Evolutionary conservation across 208 protist species (phyloP).

Genomic region (Leishmania lainsoni): DNA sequence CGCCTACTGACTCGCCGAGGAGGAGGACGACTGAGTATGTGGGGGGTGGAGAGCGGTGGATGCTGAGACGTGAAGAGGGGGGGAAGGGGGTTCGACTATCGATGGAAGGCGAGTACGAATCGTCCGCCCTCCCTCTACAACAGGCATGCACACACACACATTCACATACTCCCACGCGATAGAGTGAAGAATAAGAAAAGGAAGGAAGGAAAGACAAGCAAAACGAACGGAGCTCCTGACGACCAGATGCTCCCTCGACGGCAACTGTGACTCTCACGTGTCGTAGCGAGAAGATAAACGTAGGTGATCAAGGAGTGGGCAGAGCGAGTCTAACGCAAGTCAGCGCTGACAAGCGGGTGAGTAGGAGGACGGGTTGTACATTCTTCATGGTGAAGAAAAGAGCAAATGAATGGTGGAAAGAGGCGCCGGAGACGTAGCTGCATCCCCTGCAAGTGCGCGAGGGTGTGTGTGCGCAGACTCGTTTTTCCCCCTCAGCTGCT

Average conservation of each 20-base stretch:
- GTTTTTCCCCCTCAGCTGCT: background rate
- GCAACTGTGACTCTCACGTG: background rate
- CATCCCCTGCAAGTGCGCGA: background rate
- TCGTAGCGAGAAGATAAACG: background rate
- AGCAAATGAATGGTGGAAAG: background rate
- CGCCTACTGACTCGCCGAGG: background rate
- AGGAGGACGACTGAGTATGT: background rate
- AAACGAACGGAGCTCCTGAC: background rate
- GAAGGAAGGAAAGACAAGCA: background rate
- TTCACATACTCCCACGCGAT: background rate
- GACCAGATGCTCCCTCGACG: background rate
- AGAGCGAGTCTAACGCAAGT: background rate
- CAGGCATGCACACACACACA: background rate
- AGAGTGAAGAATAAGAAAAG: background rate
- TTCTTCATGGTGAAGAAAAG: background rate
- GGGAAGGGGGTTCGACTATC: background rate
- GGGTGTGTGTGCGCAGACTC: background rate
- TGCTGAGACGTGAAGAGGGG: background rate
- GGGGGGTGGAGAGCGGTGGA: background rate
- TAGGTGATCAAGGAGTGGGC: background rate
- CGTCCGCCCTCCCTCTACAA: background rate
- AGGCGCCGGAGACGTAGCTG: background rate
- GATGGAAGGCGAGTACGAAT: background rate
- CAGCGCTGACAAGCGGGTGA: background rate
- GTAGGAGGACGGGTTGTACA: background rate